Evolutionary conservation across 2,329 filamentous ascomycete genomes (phyloP), one percentile per base, ranked within the genome.

Genomic region (Cercospora brassicicola): DNA sequence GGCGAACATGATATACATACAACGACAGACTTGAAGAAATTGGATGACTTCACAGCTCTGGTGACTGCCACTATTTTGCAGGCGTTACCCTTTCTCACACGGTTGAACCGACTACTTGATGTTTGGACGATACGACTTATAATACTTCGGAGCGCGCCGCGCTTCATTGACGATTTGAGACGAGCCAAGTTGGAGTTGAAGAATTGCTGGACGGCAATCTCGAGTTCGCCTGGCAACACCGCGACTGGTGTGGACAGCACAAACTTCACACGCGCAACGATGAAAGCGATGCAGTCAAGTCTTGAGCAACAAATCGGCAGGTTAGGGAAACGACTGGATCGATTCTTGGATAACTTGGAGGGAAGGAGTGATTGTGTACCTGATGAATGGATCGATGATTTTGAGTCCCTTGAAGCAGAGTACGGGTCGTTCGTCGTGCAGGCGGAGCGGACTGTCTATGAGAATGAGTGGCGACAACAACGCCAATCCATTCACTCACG

Each of bases 11-110:
- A 67, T 33, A 39, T 66, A 18, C 18, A 57, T 31, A 67, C 67
- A 55, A 69, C 67, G 13, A 48, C 61, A 31, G 73, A 76, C 56
- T 48, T 77, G 55, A 73, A 64, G 79, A 73, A 71, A 69, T 88
- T 98, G 84, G 93, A 95, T 74, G 95, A 98, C 78, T 88, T 97
- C 75, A 94, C 93, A 8, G 92, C 94, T 26, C 86, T 98, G 57
- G 87, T 98, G 66, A 97, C 95, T 0, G 92, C 94, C 30, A 96
- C 94, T 36, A 91, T 97, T 18, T 82, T 99, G n/a, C 92, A 95
- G 76, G 89, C 93, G 3, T 84, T 99, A 20, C 95, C 95, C 1
- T 90, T 91, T 67, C 82, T 97, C 51, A 90, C 92, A 9, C 89
- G 86, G 64, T 81, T 99, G 23, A 89, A 88, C 64, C 85, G 86